Base-by-base conservation (phyloP, 352 stramenopile species). In the Phytophthora cactorum region DNA sequence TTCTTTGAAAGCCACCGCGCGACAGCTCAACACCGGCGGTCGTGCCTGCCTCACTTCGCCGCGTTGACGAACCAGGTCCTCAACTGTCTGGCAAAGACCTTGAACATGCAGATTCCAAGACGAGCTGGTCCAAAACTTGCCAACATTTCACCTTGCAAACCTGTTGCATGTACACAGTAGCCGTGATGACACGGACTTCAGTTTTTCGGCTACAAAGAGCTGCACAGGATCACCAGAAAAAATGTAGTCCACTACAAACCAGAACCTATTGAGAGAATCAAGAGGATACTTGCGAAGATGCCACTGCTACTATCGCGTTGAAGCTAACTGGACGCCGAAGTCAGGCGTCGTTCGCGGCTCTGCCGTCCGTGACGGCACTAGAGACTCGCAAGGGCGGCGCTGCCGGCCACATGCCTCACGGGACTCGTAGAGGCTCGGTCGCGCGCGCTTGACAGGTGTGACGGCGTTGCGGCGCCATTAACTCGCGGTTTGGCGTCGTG, bases 1-100 rank as follows among this genome's bases (percentile, higher is more conserved):
- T 72, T 51, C 12, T 31, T 54, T 60, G 66, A 72, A 74, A 69
- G 58, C 29, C 66, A 50, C 50, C 53, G 49, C 68, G 58, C 68
- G 63, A 76, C 68, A 66, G 63, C 68, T 73, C 68, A 47, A 76
- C 68, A 55, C 53, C 46, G 27, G 44, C 49, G 43, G 67, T 68
- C 67, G 67, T 71, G 58, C 63, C 52, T 73, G 25, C 39, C 52
- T 68, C 64, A 60, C 63, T 70, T 73, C 43, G 63, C 47, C 32
- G 39, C 22, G 58, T 73, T 66, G 68, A 72, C 63, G 47, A 69
- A 55, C 25, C 5, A 41, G 39, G 11, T 7, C 52, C 31, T 45
- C n/a, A 52, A 51, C n/a, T 52, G 46, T 31, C 25, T 32, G 39
- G 28, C 31, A 50, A 38, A 38, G 22, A 22, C 22, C 22, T 22